Evolutionary conservation across 164 flowering plant species (phyloP).

Genomic region (Brasenia schreberi): DNA sequence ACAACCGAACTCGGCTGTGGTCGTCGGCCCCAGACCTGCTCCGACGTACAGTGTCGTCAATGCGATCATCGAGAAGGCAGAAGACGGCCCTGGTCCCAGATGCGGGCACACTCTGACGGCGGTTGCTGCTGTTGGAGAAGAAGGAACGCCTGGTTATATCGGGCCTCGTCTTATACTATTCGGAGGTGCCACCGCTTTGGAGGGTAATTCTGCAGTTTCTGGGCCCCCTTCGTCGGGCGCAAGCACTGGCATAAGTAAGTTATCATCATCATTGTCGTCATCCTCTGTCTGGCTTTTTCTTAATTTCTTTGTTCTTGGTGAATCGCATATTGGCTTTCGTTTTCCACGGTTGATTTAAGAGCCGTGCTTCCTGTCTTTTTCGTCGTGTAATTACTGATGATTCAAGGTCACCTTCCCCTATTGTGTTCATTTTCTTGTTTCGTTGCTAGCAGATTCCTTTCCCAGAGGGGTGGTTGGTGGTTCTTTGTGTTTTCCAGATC

Average conservation of each 20-base stretch:
- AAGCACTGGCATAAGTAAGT: conserved; percentile 91
- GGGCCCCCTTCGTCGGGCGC: conserved; percentile 93
- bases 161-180: conserved; percentile 88
- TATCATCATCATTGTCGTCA: neutral
- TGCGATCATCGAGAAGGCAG: conserved; percentile 81
- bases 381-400: too few species aligned
- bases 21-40: conserved; percentile 82
- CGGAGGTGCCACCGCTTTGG: conserved; percentile 98
- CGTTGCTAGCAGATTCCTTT: too few species aligned
- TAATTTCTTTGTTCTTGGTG: neutral
- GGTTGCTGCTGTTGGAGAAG: conserved; percentile 94
- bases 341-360: too few species aligned
- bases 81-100: conserved; percentile 94
- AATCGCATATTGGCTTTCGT: neutral
- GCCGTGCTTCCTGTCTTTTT: too few species aligned
- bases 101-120: conserved; percentile 98
- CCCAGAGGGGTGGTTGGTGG: too few species aligned
- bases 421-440: too few species aligned
- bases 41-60: conserved; percentile 76
- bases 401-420: too few species aligned
- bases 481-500: too few species aligned
- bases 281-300: neutral
- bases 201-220: conserved; percentile 84
- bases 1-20: conserved; percentile 22
- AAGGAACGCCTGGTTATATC: conserved; percentile 71